A percentile compares a stretch with the other conserved stretches of the same genome.
phyloP scores from a whole-genome alignment of 2,329 filamentous ascomycete genomes.

The Pseudocercospora fijiensis region DNA sequence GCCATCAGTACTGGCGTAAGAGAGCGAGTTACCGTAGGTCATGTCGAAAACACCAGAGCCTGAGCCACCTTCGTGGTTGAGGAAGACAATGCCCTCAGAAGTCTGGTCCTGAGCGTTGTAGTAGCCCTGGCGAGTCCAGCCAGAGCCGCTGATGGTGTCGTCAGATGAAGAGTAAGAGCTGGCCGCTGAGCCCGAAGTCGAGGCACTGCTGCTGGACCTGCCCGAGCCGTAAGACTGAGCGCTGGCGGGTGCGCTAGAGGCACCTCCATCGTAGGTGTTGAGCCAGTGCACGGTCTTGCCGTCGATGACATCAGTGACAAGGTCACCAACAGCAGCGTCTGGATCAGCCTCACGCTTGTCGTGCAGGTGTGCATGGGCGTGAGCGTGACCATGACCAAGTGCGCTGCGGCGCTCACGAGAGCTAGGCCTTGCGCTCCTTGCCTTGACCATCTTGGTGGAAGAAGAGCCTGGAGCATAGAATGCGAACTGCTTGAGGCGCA shows the following conservation, averaged over 20 bases:
- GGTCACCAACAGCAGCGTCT: conserved; percentile 45
- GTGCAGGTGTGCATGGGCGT: conserved; percentile 54
- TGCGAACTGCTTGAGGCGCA: conserved; percentile 66
- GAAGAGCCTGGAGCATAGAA: conserved; percentile 59
- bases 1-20: conserved; percentile 53
- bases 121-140: conserved; percentile 40
- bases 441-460: conserved; percentile 40
- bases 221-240: conserved; percentile 15
- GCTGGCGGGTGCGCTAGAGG: not conserved
- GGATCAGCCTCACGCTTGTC: conserved; percentile 40
- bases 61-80: conserved; percentile 58
- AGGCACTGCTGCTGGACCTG: conserved; percentile 19
- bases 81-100: conserved; percentile 57
- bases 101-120: conserved; percentile 40
- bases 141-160: conserved; percentile 24
- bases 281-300: conserved; percentile 59
- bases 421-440: conserved; percentile 15
- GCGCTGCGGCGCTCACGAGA: conserved; percentile 37
- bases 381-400: conserved; percentile 42
- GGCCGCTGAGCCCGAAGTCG: conserved; percentile 19
- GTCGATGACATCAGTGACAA: conserved; percentile 59
- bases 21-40: conserved; percentile 58
- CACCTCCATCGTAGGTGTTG: conserved; percentile 54
- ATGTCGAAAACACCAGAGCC: conserved; percentile 57
- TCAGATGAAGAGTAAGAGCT: conserved; percentile 22